Evolutionary conservation across 345 rosid genomes (phyloP), one percentile per base, ranked within the genome.

Genomic region (Sisymbrium irio): DNA sequence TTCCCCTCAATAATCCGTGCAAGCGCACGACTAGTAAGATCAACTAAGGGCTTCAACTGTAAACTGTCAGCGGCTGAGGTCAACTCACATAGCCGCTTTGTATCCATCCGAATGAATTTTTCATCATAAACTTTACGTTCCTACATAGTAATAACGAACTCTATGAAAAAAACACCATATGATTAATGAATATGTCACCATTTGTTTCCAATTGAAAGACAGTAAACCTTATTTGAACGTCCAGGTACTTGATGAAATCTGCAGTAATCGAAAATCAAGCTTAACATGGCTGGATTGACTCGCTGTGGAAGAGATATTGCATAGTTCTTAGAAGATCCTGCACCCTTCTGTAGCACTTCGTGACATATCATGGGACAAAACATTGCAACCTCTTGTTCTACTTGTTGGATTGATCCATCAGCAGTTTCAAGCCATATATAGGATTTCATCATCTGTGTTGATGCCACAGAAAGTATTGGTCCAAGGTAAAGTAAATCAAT

Each of bases 1-100:
- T 89, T 93, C 44, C 98, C 97, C 79, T 93, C 98, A 65, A 93
- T 93, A 72, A 86, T 86, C 63, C 97, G 84, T 70, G 96, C 96
- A 79, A 93, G 96, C 5, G 98, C 97, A 69, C 98, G 92, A 68
- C 98, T 93, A 20, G 97, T 87, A 39, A 93, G 91, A 86, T 93
- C 97, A 80, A 90, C 96, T 83, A 93, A 78, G 70, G 97, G 93
- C 80, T 85, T 89, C 73, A 94, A 77, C 78, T 94, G 96, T 74
- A 93, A 90, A 84, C 96, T 89, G 75, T 93, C 98, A 39, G 97
- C 98, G 36, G 98, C 98, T 72, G 98, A 91, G 77, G 96, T 91
- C 86, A 93, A 78, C 77, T 93, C 98, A 77, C 98, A 91, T 5
- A 93, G 86, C 81, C 86, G 87, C 77, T 86, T 91, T 54, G 96